phyloP scores from a whole-genome alignment of 208 protist genomes.

The Leishmania martiniquensis region DNA sequence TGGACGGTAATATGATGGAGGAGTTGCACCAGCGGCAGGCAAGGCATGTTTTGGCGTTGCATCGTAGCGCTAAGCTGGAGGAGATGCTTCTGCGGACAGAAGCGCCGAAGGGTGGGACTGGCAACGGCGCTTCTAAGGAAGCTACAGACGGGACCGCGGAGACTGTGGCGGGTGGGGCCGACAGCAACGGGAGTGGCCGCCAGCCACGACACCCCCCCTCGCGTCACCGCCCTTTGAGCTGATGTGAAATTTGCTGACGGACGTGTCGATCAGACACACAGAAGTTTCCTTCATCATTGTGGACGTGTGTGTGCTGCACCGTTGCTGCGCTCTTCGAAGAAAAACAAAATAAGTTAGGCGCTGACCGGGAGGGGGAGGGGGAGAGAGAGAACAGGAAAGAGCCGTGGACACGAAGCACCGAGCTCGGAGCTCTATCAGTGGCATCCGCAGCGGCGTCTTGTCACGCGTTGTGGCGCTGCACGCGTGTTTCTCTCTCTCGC shows the following conservation, averaged over 20 bases:
- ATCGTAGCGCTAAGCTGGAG: conserved; percentile 37
- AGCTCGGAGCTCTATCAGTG: not conserved
- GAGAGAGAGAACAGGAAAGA: not conserved
- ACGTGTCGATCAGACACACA: not conserved
- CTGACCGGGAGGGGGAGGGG: not conserved
- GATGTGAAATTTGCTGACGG: not conserved
- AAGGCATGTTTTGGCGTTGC: conserved; percentile 33
- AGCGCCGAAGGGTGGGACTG: not conserved
- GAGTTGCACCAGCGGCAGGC: conserved; percentile 72
- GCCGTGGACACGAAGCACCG: not conserved
- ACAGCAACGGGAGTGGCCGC: not conserved
- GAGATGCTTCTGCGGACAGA: not conserved
- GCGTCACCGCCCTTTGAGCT: conserved; percentile 15
- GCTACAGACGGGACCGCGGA: not conserved
- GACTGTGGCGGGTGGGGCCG: not conserved
- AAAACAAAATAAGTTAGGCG: no score
- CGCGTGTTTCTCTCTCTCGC: not conserved
- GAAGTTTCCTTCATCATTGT: not conserved
- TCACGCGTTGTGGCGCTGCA: not conserved
- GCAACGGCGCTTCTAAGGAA: not conserved
- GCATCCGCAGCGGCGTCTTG: not conserved
- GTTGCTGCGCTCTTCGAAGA: not conserved
- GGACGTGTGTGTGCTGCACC: conserved; percentile 3
- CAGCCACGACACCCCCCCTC: conserved; percentile 22
- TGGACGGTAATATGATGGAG: conserved; percentile 72